A percentile compares a stretch with the other conserved stretches of the same genome.
Conservation (phyloP, 2,329 filamentous ascomycete genomes). For the Aspergillus luchuensis region DNA sequence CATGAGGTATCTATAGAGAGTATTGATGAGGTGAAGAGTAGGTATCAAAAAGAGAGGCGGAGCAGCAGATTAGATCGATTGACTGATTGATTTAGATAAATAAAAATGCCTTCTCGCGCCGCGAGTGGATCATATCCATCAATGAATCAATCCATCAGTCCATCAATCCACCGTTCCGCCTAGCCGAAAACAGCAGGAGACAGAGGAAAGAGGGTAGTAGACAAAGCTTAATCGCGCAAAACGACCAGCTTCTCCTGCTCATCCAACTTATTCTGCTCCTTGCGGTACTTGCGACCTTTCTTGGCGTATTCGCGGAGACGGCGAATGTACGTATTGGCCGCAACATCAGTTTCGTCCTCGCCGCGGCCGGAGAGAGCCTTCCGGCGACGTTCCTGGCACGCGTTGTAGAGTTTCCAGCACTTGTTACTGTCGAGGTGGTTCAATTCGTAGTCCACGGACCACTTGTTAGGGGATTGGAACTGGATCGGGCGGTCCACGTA, state of each 20-base stretch:
- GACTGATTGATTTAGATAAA: background rate
- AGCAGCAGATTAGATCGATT: background rate
- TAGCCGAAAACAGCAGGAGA: background rate
- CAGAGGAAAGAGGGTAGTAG: background rate
- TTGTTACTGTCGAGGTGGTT: conserved; percentile 57
- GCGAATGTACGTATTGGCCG: conserved; percentile 48
- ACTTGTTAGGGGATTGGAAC: conserved; percentile 53
- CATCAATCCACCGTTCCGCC: background rate
- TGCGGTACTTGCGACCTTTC: conserved; percentile 62
- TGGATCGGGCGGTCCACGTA: conserved; percentile 63
- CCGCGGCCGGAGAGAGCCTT: conserved; percentile 42
- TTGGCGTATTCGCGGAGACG: conserved; percentile 48
- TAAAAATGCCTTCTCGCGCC: background rate
- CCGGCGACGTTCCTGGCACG: conserved; percentile 59
- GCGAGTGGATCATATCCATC: background rate
- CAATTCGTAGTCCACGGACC: conserved; percentile 78
- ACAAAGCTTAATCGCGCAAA: conserved; percentile 18
- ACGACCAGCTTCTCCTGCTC: conserved; percentile 43
- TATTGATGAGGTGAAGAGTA: background rate
- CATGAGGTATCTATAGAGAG: background rate
- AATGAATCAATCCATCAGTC: background rate
- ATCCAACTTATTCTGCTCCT: conserved; percentile 56
- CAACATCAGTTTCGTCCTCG: conserved; percentile 47
- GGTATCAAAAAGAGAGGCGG: background rate
- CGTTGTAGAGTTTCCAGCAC: conserved; percentile 57